phyloP scores from a whole-genome alignment of 345 rosid genomes.

The Eutrema heterophyllum region DNA sequence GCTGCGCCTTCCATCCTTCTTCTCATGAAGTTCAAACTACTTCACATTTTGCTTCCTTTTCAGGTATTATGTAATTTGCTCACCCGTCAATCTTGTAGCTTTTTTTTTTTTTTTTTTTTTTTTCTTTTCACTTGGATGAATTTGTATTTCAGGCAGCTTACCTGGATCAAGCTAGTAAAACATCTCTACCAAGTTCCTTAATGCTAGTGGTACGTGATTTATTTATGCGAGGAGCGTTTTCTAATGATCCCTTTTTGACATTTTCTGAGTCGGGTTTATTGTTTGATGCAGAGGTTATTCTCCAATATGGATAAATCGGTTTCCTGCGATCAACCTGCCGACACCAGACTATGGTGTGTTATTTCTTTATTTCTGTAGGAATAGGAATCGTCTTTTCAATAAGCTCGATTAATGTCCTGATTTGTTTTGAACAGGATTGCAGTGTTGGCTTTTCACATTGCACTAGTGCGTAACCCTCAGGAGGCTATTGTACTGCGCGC shows the following conservation, averaged over 20 bases:
- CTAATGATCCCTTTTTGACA: background rate
- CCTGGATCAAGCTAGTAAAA: constrained; percentile 40
- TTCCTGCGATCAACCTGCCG: constrained; percentile 71
- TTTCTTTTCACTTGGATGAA: constrained; percentile 19
- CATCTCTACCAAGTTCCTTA: constrained; percentile 34
- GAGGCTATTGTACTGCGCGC: constrained; percentile 59
- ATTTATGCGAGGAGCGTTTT: background rate
- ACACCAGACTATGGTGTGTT: constrained; percentile 65
- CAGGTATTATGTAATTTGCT: constrained; percentile 52
- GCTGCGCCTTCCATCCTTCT: constrained; percentile 66
- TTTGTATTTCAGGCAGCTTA: constrained; percentile 67
- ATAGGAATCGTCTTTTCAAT: background rate
- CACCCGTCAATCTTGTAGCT: background rate
- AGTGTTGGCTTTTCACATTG: constrained; percentile 77
- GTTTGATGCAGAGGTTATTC: constrained; percentile 55
- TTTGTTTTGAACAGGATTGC: constrained; percentile 55
- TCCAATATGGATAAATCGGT: constrained; percentile 76
- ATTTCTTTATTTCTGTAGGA: background rate
- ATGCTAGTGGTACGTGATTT: constrained; percentile 70
- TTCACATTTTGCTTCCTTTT: constrained; percentile 69
- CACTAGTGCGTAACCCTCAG: constrained; percentile 72
- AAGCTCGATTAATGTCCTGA: constrained; percentile 10
- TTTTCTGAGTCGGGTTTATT: background rate
- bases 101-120: background rate
- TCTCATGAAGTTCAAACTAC: constrained; percentile 74